phyloP scores from a whole-genome alignment of 805 yeast genomes.

The Ogataea pini region DNA sequence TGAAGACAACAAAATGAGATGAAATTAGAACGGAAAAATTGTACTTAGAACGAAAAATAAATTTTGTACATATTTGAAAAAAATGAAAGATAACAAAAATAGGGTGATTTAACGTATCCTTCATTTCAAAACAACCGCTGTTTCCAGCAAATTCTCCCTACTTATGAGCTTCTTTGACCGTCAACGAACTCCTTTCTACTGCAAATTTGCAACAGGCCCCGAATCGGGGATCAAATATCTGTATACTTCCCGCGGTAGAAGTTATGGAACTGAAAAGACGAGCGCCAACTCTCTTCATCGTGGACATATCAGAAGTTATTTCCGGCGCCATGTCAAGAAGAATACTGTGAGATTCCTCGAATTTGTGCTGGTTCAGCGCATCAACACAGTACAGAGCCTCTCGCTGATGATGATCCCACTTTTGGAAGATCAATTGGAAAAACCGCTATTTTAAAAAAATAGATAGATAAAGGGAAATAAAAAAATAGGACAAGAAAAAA shows the following conservation, averaged over 20 bases:
- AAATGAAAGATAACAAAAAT: no score
- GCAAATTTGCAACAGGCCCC: conserved; percentile 14
- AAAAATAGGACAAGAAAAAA: conserved; percentile 1
- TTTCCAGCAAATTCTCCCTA: background rate
- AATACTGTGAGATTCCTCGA: conserved; percentile 9
- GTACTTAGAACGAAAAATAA: conserved; percentile 2
- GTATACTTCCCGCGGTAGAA: conserved; percentile 8
- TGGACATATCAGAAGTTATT: background rate
- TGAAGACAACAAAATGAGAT: conserved; percentile 14
- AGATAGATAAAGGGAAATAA: background rate
- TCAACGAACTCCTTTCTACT: conserved; percentile 10
- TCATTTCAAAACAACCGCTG: no score
- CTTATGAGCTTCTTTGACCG: conserved; percentile 2
- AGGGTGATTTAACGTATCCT: no score
- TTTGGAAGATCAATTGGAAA: conserved; percentile 12
- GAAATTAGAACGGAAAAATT: background rate
- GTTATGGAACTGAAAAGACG: background rate
- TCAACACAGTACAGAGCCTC: conserved; percentile 20
- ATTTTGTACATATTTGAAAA: conserved; percentile 12
- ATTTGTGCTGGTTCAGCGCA: conserved; percentile 17
- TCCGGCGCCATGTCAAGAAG: conserved; percentile 3
- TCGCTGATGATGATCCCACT: conserved; percentile 21
- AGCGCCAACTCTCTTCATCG: background rate
- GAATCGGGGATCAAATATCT: conserved; percentile 15
- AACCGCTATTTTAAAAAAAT: conserved; percentile 6